Conservation (phyloP, 352 stramenopile genomes). For the Pseudoperonospora humuli region DNA sequence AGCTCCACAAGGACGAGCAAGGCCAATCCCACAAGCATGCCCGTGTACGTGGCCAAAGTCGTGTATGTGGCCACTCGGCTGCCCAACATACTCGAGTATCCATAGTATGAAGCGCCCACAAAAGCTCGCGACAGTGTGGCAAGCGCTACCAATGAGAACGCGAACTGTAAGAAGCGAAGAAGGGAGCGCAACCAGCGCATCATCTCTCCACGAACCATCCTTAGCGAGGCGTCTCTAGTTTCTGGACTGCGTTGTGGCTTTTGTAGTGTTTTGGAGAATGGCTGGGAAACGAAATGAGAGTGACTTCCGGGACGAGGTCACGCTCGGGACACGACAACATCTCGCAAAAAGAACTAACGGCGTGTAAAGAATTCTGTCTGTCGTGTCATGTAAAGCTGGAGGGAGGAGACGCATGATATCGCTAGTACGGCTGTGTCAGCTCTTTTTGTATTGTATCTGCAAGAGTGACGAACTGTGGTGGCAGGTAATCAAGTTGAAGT, state of each 20-base stretch:
- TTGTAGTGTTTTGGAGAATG: constrained; percentile 16
- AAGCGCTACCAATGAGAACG: constrained; percentile 44
- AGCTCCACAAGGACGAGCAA: constrained; percentile 42
- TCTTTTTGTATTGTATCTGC: no score
- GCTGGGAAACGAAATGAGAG: not conserved
- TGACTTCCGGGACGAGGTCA: constrained; percentile 19
- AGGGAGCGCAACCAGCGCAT: constrained; percentile 27
- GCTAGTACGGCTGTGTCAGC: no score
- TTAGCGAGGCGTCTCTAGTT: not conserved
- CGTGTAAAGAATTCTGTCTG: no score
- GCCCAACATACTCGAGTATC: constrained; percentile 63
- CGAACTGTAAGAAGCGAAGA: constrained; percentile 61
- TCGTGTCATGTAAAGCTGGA: no score
- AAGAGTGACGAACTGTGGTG: no score
- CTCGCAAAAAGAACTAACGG: constrained; percentile 1
- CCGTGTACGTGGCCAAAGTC: constrained; percentile 55
- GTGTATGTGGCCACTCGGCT: constrained; percentile 50
- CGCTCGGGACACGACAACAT: not conserved
- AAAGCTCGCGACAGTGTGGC: constrained; percentile 53
- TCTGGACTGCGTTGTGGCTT: not conserved
- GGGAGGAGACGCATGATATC: no score
- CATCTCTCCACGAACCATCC: constrained; percentile 20
- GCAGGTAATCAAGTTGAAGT: no score
- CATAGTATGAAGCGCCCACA: constrained; percentile 53
- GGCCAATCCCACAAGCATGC: constrained; percentile 53